phyloP scores from a whole-genome alignment of 129 eudicot species.

The Sambucus nigra region DNA sequence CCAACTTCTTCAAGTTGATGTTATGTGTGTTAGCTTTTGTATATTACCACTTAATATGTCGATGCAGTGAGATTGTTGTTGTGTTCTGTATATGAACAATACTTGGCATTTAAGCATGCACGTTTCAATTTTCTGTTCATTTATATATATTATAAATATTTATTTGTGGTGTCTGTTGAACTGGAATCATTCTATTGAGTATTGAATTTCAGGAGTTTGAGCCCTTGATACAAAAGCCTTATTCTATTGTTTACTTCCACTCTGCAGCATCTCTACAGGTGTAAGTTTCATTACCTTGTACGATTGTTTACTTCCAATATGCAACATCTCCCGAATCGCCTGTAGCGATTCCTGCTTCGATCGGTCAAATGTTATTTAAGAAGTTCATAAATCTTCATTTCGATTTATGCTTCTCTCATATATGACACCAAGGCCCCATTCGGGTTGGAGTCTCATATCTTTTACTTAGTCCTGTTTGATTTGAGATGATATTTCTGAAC shows the following conservation, averaged over 20 bases:
- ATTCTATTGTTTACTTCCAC: constrained; percentile 80
- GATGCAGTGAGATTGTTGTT: neutral
- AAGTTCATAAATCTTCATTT: no score
- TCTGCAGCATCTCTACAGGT: constrained; percentile 93
- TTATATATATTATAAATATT: neutral
- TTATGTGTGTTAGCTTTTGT: neutral
- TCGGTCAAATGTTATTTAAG: no score
- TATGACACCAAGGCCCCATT: no score
- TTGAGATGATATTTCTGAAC: no score
- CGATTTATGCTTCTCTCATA: no score
- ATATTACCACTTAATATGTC: neutral
- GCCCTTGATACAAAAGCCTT: constrained; percentile 92
- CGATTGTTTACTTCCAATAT: no score
- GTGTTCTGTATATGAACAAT: no score
- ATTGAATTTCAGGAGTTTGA: constrained; percentile 85
- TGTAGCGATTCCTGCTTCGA: no score
- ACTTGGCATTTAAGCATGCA: neutral
- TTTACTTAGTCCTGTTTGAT: no score
- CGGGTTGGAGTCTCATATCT: no score
- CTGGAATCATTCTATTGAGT: constrained; percentile 9
- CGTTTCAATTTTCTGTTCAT: neutral
- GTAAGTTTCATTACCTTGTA: constrained; percentile 36
- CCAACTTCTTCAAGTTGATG: constrained; percentile 2
- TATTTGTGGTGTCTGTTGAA: constrained; percentile 3
- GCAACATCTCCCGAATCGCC: no score